Evolutionary conservation across 2,329 filamentous ascomycete genomes (phyloP).

Genomic region (Rutstroemia sydowiana): DNA sequence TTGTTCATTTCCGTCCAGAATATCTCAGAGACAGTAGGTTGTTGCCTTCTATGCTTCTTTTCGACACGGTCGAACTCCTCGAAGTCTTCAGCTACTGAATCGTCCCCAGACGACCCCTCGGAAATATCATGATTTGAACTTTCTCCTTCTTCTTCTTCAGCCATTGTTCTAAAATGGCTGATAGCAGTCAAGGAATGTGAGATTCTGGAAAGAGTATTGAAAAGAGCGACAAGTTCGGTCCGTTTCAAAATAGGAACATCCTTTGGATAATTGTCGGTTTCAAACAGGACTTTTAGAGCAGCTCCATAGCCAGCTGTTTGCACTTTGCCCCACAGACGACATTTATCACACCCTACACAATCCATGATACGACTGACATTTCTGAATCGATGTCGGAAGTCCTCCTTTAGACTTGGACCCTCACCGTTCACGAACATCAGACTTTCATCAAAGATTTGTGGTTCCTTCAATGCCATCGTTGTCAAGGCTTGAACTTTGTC

Average conservation of each 20-base stretch:
- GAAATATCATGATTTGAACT: slow-evolving; percentile 34
- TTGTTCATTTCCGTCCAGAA: slow-evolving; percentile 57
- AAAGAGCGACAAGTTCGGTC: slow-evolving; percentile 86
- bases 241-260: slow-evolving; percentile 66
- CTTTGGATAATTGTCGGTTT: slow-evolving; percentile 62
- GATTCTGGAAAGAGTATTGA: slow-evolving; percentile 88
- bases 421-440: slow-evolving; percentile 85
- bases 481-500: slow-evolving; percentile 74
- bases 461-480: slow-evolving; percentile 58
- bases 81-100: slow-evolving; percentile 36
- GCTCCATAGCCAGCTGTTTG: slow-evolving; percentile 94
- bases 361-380: slow-evolving; percentile 98
- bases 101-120: slow-evolving; percentile 20
- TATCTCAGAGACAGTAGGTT: slow-evolving; percentile 43
- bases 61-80: slow-evolving; percentile 31
- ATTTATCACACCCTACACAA: slow-evolving; percentile 98
- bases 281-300: slow-evolving; percentile 91
- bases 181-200: slow-evolving; percentile 73
- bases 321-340: slow-evolving; percentile 93
- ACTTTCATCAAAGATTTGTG: slow-evolving; percentile 86
- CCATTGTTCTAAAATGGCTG: slow-evolving; percentile 58
- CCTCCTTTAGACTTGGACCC: slow-evolving; percentile 78
- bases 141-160: slow-evolving; percentile 33
- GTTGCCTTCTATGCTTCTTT: slow-evolving; percentile 25
- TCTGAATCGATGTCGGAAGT: slow-evolving; percentile 94